Evolutionary conservation across 2,329 filamentous ascomycete genomes (phyloP), one percentile per base, ranked within the genome.

Genomic region (Claviceps sorghi): DNA sequence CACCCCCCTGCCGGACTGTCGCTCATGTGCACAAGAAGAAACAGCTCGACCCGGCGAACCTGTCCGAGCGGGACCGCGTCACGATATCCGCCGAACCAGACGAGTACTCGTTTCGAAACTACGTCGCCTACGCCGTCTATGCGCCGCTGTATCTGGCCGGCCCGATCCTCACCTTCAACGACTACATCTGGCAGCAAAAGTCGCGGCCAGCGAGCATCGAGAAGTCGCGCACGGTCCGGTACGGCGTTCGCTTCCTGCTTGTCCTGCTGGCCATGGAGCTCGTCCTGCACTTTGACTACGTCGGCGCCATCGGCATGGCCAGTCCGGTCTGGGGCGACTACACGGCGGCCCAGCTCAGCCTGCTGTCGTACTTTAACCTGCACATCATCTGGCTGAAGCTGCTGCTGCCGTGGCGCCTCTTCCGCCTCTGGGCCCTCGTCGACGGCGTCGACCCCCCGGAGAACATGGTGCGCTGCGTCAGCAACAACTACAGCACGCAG

Each of bases 341-440:
- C 71, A 86, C 88, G 0, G 83, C 93, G 0, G 83, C 86, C 45
- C 88, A 98, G 65, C 80, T 98, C 44, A 86, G 82, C 62, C 82
- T 98, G 72, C 78, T 98, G 13, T 93, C 88, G 40, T 96, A 86
- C 72, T 94, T 97, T 74, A 96, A 96, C 68, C 82, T 98, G 13
- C 88, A 95, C 70, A 82, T 96, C 64, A 94, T 98, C 66, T 98
- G 94, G 94, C 77, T 98, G 47, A 98, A 98, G 67, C 81, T 98
- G 1, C 81, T 98, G 4, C 80, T 98, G 8, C 93, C 93, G 1
- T 98, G 91, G 90, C 86, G 93, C n/a, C 84, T 97, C 66, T 97
- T 97, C 78, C 86, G 94, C 4, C 80, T 98, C n/a, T 98, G 93
- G 93, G 77, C 88, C 0, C 77, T 98, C 4, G 65, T 90, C 17